These are phyloP conservation scores for Microbotryum lychnidis-dioicae DNA, from an alignment of 1,284 basidiomycete genomes.

Conservation along the genomic window DNA sequence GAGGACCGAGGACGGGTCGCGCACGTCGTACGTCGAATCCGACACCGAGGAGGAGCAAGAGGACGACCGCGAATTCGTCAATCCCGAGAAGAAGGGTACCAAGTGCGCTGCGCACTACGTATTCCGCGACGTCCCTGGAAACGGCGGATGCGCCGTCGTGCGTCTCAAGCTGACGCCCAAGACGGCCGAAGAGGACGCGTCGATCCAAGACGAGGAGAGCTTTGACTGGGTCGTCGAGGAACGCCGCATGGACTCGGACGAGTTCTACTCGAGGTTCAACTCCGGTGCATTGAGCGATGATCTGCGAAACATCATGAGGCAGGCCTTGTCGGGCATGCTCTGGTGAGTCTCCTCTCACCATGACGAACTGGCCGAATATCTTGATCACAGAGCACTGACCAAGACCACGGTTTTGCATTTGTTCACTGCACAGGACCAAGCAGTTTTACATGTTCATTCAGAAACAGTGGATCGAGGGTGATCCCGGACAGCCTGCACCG, in stretches of 20 bases:
- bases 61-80: conserved; percentile 56
- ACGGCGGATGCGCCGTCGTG: conserved; percentile 90
- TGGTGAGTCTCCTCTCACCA: conserved; percentile 50
- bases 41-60: conserved; percentile 23
- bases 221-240: conserved; percentile 88
- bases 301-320: conserved; percentile 89
- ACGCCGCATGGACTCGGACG: conserved; percentile 81
- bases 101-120: conserved; percentile 87
- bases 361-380: neutral
- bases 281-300: conserved; percentile 81
- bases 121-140: conserved; percentile 76
- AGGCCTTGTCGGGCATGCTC: conserved; percentile 95
- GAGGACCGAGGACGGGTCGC: conserved; percentile 27
- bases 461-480: conserved; percentile 90
- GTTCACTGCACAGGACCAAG: conserved; percentile 57
- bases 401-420: neutral
- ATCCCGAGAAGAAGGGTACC: conserved; percentile 78
- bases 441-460: conserved; percentile 95
- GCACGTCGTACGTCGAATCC: conserved; percentile 34
- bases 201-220: conserved; percentile 74
- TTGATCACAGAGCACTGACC: neutral
- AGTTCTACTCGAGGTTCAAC: conserved; percentile 80
- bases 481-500: conserved; percentile 87
- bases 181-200: conserved; percentile 63
- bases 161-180: conserved; percentile 82